These are phyloP conservation scores for Calonectria henricotiae DNA, from an alignment of 2,329 filamentous ascomycete species.

Conservation along the genomic window DNA sequence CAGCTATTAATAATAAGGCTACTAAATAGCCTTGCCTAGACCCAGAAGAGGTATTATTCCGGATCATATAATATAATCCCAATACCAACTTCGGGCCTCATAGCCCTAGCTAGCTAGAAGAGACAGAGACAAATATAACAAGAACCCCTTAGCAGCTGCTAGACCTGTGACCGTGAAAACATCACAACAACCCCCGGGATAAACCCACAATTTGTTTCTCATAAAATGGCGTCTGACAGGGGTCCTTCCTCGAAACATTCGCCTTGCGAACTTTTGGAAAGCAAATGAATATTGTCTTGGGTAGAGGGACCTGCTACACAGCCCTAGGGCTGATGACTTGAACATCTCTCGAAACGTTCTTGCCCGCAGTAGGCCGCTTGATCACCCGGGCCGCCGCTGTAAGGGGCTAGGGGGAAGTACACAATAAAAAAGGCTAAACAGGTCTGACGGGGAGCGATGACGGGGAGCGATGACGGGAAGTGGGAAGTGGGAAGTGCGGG, in stretches of 20 bases:
- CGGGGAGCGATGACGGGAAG: slow-evolving; percentile 2
- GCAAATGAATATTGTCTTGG: background rate
- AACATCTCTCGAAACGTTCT: background rate
- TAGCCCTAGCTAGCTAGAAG: no score
- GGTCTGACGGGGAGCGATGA: background rate
- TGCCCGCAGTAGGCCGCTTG: background rate
- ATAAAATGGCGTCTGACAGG: background rate
- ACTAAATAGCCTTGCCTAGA: no score
- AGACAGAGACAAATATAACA: no score
- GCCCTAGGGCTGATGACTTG: background rate
- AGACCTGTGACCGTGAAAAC: no score
- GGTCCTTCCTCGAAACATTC: background rate
- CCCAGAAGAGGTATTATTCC: no score
- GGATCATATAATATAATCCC: no score
- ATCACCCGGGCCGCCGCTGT: slow-evolving; percentile 2
- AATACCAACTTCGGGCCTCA: no score
- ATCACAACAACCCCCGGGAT: no score
- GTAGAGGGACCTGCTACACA: background rate
- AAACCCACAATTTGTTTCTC: no score
- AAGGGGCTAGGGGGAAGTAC: background rate
- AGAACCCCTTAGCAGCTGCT: no score
- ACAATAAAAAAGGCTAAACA: background rate
- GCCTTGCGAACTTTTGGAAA: background rate
- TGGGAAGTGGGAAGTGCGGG: background rate
- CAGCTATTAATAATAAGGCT: no score